Evolutionary conservation across 805 yeast species (phyloP).

Genomic region (Kluyveromyces starmeri): DNA sequence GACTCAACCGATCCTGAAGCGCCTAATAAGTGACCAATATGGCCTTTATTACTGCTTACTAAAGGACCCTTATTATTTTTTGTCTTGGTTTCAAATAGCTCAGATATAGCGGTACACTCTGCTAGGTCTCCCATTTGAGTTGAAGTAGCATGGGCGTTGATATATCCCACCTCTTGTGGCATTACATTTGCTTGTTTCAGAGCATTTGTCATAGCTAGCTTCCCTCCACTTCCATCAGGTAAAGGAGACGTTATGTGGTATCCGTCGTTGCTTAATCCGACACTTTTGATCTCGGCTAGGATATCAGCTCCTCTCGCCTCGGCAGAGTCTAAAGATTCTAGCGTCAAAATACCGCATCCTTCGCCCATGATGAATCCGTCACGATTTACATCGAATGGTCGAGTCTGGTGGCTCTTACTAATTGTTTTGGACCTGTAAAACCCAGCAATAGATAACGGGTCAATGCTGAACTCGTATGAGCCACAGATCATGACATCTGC

Average conservation of each 20-base stretch:
- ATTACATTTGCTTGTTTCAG: slow-evolving; percentile 40
- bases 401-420: slow-evolving; percentile 55
- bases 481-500: slow-evolving; percentile 89
- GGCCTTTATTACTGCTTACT: slow-evolving; percentile 81
- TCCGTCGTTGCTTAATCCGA: slow-evolving; percentile 89
- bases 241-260: slow-evolving; percentile 89
- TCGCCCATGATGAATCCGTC: slow-evolving; percentile 90
- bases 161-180: slow-evolving; percentile 51
- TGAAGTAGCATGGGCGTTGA: slow-evolving; percentile 97
- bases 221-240: slow-evolving; percentile 77
- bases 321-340: slow-evolving; percentile 78
- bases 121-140: slow-evolving; percentile 84
- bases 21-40: slow-evolving; percentile 89
- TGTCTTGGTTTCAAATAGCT: slow-evolving; percentile 32
- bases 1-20: slow-evolving; percentile 96
- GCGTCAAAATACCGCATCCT: slow-evolving; percentile 75
- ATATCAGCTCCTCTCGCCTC: slow-evolving; percentile 51
- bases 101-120: slow-evolving; percentile 66
- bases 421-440: slow-evolving; percentile 85
- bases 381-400: slow-evolving; percentile 78
- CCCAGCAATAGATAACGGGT: slow-evolving; percentile 82
- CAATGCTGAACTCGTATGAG: slow-evolving; percentile 82
- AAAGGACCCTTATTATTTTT: slow-evolving; percentile 22
- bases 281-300: slow-evolving; percentile 77
- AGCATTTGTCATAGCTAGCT: slow-evolving; percentile 73